Percentiles rank a stretch among this genome's conserved stretches.
phyloP scores from a whole-genome alignment of 805 yeast species.

The Candida ovalis region DNA sequence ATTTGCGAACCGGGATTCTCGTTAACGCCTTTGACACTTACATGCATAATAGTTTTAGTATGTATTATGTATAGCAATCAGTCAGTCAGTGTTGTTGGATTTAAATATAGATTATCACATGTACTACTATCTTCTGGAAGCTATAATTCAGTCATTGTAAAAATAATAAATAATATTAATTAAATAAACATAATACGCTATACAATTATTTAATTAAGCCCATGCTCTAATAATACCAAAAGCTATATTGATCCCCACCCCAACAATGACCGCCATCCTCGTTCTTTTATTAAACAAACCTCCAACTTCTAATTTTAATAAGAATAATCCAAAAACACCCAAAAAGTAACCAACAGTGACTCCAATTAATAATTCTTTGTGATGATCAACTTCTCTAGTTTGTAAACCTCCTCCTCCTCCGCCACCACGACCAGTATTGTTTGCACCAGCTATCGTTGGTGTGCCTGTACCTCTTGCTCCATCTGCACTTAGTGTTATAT shows the following conservation, averaged over 20 bases:
- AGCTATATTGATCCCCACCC: constrained; percentile 62
- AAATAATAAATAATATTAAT: too few species aligned
- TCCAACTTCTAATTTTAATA: constrained; percentile 52
- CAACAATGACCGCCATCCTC: constrained; percentile 68
- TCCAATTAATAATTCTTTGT: constrained; percentile 68
- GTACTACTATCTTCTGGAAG: too few species aligned
- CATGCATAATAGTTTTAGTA: too few species aligned
- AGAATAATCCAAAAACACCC: constrained; percentile 67
- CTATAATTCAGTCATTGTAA: too few species aligned
- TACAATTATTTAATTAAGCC: constrained; percentile 24
- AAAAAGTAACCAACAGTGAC: constrained; percentile 68
- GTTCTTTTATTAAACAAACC: constrained; percentile 57
- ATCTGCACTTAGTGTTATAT: constrained; percentile 8
- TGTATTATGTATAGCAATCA: too few species aligned
- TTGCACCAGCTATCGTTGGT: not conserved
- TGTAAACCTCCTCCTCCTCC: constrained; percentile 26
- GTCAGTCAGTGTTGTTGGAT: too few species aligned
- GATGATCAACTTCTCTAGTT: constrained; percentile 33
- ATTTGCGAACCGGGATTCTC: too few species aligned
- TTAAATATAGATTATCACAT: too few species aligned
- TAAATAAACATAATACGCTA: too few species aligned
- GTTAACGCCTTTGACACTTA: too few species aligned
- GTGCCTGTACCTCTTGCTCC: constrained; percentile 3
- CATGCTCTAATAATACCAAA: constrained; percentile 58
- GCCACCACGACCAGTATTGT: too few species aligned